Base-by-base conservation (phyloP, 176 grass and related monocot species). In the bread wheat (Triticum aestivum) region DNA sequence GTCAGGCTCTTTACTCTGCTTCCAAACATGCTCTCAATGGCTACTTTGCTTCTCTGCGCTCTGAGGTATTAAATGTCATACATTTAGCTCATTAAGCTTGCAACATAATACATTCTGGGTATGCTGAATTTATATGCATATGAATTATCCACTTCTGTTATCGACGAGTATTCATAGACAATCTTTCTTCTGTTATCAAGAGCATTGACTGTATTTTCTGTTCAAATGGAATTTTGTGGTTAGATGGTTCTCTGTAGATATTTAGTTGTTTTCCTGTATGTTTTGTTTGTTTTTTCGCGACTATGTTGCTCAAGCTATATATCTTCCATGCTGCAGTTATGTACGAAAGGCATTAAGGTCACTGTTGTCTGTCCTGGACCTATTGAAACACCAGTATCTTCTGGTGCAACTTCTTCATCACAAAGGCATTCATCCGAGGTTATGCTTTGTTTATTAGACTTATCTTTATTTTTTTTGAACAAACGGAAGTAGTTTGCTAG, bases 11-110 rank as follows among this genome's bases (percentile, higher is more conserved):
- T 65, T 98, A 98, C 52, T 91, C 97, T 75, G 92, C 94, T 81
- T 94, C 97, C 64, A 98, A 98, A 84, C 94, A 98, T 92, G 97
- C 97, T 89, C 84, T 98, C 77, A 96, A 96, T 87, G 97, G 97
- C 73, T 98, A 94, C 75, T 98, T 98, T 88, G 76, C 88, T 91
- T 88, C 89, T 52, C 73, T 98, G 21, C 92, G 94, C 56, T 96
- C 94, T 65, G 97, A 98, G 94, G 97, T 98, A 81, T 75, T 81
- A 30, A 21, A 47, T 34, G 35, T 41, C 83, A 21, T 34, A 27
- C 18, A 23, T 3, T 71, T 72, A 59, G 11, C 34, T 79, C 34
- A 73, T 26, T 84, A 80, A 41, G 10, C 52, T 30, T 84, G 13
- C 20, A 67, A 0, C 12, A 20, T 77, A 69, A 37, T 87, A 17